Conservation (phyloP, 495 filamentous ascomycete genomes). For the Choiromyces venosus region DNA sequence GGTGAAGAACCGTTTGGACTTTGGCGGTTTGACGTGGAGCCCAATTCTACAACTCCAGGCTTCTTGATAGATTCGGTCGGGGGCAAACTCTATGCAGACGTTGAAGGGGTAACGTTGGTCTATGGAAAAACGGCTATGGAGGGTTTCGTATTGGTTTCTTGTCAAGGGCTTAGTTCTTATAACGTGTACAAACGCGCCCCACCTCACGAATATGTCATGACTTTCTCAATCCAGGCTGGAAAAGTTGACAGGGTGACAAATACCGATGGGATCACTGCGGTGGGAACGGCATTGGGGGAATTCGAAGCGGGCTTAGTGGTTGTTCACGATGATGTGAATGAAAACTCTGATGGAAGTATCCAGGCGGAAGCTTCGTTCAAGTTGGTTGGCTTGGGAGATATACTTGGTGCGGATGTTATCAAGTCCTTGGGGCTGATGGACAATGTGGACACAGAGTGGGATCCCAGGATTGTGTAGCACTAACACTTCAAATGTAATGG, state of each 20-base stretch:
- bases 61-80: constrained; percentile 41
- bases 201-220: constrained; percentile 42
- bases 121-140: constrained; percentile 40
- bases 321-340: constrained; percentile 44
- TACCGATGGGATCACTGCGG: constrained; percentile 43
- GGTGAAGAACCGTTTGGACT: constrained; percentile 43
- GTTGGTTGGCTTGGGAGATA: constrained; percentile 37
- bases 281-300: constrained; percentile 39
- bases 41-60: constrained; percentile 34
- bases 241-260: constrained; percentile 43
- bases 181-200: constrained; percentile 43
- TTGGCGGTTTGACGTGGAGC: constrained; percentile 44
- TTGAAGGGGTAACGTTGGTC: constrained; percentile 44
- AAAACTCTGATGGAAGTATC: constrained; percentile 38
- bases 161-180: constrained; percentile 44
- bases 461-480: constrained; percentile 2
- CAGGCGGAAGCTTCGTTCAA: constrained; percentile 43
- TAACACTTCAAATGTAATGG: background rate
- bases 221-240: constrained; percentile 38
- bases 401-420: constrained; percentile 25
- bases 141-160: constrained; percentile 44
- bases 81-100: constrained; percentile 41
- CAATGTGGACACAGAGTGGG: constrained; percentile 9
- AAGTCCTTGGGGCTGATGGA: constrained; percentile 8
- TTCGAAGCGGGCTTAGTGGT: constrained; percentile 42